These are phyloP conservation scores for Hypholoma sublateritium DNA, from an alignment of 768 basidiomycete genomes.

Conservation along the genomic window DNA sequence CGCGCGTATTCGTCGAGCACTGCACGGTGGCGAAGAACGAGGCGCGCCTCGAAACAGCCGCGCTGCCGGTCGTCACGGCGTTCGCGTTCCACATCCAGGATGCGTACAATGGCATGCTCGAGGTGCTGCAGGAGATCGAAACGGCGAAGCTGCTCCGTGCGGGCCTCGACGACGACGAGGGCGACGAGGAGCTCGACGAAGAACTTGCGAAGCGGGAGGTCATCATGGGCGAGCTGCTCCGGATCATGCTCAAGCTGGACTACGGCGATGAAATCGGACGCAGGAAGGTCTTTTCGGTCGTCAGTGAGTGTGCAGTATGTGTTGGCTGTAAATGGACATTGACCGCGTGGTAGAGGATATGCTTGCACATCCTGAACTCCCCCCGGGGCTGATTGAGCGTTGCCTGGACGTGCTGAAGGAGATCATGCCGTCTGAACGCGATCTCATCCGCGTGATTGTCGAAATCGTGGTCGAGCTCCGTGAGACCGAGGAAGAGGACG, in stretches of 20 bases:
- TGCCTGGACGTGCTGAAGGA: slow-evolving; percentile 86
- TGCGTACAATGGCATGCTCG: slow-evolving; percentile 64
- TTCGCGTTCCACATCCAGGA: slow-evolving; percentile 85
- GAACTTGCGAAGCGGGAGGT: slow-evolving; percentile 66
- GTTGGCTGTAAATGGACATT: background rate
- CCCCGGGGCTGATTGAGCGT: slow-evolving; percentile 72
- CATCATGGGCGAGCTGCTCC: slow-evolving; percentile 77
- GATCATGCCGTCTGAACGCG: slow-evolving; percentile 78
- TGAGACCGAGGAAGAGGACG: slow-evolving; percentile 32
- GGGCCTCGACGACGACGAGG: slow-evolving; percentile 32
- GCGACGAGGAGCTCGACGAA: slow-evolving; percentile 53
- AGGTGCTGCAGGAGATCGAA: slow-evolving; percentile 40
- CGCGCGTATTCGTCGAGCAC: slow-evolving; percentile 83
- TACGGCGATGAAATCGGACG: slow-evolving; percentile 95
- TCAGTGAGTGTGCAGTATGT: slow-evolving; percentile 64
- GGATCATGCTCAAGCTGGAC: slow-evolving; percentile 80
- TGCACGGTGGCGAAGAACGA: slow-evolving; percentile 64
- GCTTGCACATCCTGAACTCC: slow-evolving; percentile 81
- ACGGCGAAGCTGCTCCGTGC: slow-evolving; percentile 30
- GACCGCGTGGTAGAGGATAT: slow-evolving; percentile 65
- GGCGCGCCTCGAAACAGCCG: slow-evolving; percentile 61
- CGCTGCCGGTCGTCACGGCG: slow-evolving; percentile 87
- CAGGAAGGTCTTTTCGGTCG: slow-evolving; percentile 85
- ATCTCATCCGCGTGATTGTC: slow-evolving; percentile 36
- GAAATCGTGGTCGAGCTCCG: slow-evolving; percentile 38